These are phyloP conservation scores for Phycomyces nitens DNA, from an alignment of 192 early-diverging fungal species.

Conservation along the genomic window DNA sequence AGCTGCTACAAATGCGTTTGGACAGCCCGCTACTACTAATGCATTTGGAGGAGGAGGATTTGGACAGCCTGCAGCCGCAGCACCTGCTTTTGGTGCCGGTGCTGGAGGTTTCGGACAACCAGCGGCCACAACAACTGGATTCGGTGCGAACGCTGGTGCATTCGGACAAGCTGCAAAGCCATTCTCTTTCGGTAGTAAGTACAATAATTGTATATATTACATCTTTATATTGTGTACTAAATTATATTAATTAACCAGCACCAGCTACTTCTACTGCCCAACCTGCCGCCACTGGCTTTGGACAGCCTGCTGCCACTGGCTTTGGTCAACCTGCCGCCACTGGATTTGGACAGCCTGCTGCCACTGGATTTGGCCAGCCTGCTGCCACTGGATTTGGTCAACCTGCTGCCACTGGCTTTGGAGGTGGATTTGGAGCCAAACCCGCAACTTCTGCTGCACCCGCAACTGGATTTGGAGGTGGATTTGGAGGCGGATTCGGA, in stretches of 20 bases:
- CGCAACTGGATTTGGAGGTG: constrained; percentile 25
- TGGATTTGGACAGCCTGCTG: constrained; percentile 3
- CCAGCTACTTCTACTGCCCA: neutral
- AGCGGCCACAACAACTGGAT: constrained; percentile 14
- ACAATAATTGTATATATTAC: too few relatives aligned
- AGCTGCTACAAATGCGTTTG: constrained; percentile 14
- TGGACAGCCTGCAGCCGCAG: constrained; percentile 24
- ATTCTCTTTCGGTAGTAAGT: too few relatives aligned
- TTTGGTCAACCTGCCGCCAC: constrained; percentile 35
- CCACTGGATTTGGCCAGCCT: constrained; percentile 27
- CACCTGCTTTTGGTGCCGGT: constrained; percentile 16
- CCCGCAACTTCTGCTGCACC: constrained; percentile 10
- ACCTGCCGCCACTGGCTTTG: constrained; percentile 9
- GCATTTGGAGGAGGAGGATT: constrained; percentile 18
- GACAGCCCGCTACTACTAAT: constrained; percentile 29
- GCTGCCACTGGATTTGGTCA: constrained; percentile 26
- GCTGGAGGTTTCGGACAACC: constrained; percentile 26
- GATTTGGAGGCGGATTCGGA: constrained; percentile 43
- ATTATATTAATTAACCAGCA: too few relatives aligned
- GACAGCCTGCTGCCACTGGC: constrained; percentile 19
- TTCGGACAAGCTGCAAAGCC: neutral
- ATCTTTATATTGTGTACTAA: too few relatives aligned
- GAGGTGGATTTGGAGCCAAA: constrained; percentile 34
- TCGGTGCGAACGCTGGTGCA: constrained; percentile 8
- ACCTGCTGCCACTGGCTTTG: constrained; percentile 33